Base-by-base conservation (phyloP, 257 asterid genomes). In the Thymus quinquecostatus region DNA sequence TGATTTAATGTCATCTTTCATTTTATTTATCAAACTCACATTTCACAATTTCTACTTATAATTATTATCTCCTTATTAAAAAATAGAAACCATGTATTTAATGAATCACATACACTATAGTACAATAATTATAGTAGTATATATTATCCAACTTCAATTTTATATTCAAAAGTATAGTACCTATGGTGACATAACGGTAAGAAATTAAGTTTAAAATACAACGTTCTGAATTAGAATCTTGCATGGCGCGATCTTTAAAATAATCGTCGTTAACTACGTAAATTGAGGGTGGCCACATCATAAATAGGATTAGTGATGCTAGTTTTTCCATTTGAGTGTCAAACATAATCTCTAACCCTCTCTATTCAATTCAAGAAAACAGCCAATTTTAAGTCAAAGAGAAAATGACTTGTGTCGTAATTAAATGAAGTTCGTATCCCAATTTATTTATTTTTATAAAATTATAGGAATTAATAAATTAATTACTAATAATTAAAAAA, bases 301-400 rank as follows among this genome's bases (percentile, higher is more conserved):
- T 6, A 55, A 29, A 55, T 55, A 66, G 68, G 27, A 66, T 58
- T 7, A 66, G 54, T 11, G 57, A 36, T 45, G 13, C 28, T 36
- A 34, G 8, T 11, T 38, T 57, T 57, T 2, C 55, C 62, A 7
- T 21, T 74, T 67, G 79, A 67, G 74, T 67, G 74, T 74, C 74
- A 74, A 67, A 67, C 50, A 36, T 50, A 67, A 49, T n/a, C n/a
- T 47, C 73, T 64, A 47, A 47, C 3, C 11, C 9, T 14, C 2
- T 7, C 9, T 14, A 1, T n/a, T 28, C 2, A 38, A 68, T 53
- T 33, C 47, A 38, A 55, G 1, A 55, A 28, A 10, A 30, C 34
- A 3, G 8, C 34, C 1, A 41, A 48, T 48, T 36, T 27, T 11
- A 53, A 61, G 65, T 72, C 70, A 41, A 41, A 56, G 33, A 34